Evolutionary conservation across 2,329 filamentous ascomycete genomes (phyloP).

Genomic region (Ceratocystis albifundus): DNA sequence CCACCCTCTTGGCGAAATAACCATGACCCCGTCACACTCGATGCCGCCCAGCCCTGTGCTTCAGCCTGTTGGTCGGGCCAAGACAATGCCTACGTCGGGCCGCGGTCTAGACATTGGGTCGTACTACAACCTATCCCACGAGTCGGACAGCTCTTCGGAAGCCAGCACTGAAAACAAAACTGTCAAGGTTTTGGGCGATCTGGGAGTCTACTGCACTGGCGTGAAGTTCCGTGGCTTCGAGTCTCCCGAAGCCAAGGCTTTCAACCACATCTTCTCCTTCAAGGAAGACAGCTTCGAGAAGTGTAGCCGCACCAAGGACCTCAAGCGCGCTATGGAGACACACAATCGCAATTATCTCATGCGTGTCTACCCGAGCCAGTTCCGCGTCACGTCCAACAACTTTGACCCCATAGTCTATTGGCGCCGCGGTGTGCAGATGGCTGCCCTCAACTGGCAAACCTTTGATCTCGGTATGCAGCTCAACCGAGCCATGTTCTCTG

Average conservation of each 20-base stretch:
- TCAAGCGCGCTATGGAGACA: conserved; percentile 66
- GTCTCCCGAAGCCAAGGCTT: conserved; percentile 64
- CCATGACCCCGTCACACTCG: conserved; percentile 39
- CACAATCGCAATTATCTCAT: conserved; percentile 90
- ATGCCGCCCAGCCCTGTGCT: conserved; percentile 45
- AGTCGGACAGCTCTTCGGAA: conserved; percentile 51
- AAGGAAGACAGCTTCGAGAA: conserved; percentile 79
- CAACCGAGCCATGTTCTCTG: conserved; percentile 95
- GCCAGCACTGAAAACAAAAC: conserved; percentile 65
- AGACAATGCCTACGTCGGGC: not conserved
- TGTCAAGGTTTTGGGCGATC: conserved; percentile 64
- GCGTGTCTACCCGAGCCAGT: conserved; percentile 81
- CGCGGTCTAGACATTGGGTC: not conserved
- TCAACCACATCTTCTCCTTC: conserved; percentile 93
- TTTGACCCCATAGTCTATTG: conserved; percentile 91
- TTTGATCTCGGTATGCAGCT: conserved; percentile 92
- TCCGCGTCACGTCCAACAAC: conserved; percentile 76
- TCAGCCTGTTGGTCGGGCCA: conserved; percentile 29
- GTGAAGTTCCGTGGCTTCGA: conserved; percentile 79
- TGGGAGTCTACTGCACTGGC: conserved; percentile 65
- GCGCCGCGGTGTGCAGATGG: conserved; percentile 95
- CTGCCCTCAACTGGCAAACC: conserved; percentile 94
- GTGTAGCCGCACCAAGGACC: conserved; percentile 62
- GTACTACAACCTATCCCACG: conserved; percentile 61
- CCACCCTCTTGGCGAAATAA: conserved; percentile 44